Evolutionary conservation across 371 early-diverging fungal genomes (phyloP).

Genomic region (Cokeromyces recurvatus): DNA sequence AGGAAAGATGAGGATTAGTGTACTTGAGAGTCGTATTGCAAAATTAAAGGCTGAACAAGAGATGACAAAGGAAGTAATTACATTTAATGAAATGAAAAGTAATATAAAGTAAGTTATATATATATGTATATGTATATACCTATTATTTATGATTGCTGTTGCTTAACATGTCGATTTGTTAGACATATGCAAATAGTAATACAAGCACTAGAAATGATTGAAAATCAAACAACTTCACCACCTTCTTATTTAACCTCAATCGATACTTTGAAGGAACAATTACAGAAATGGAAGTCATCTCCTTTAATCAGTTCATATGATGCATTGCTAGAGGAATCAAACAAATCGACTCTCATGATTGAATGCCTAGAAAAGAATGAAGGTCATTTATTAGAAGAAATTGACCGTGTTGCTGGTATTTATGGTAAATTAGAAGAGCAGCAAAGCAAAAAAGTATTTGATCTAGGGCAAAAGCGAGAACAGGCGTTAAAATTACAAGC

Average conservation of each 20-base stretch:
- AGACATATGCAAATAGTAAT: no score
- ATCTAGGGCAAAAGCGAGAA: constrained; percentile 73
- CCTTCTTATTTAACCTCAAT: no score
- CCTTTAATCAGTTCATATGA: constrained; percentile 6
- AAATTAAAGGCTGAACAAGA: constrained; percentile 35
- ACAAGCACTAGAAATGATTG: no score
- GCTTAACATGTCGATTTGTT: no score
- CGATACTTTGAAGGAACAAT: constrained; percentile 3
- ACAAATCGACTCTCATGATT: constrained; percentile 6
- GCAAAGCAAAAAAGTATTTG: constrained; percentile 69
- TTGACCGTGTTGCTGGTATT: constrained; percentile 73
- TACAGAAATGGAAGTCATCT: constrained; percentile 12
- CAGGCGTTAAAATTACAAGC: constrained; percentile 66
- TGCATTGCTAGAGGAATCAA: constrained; percentile 5
- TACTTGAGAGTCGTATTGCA: constrained; percentile 50
- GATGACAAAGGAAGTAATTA: no score
- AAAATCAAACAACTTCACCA: no score
- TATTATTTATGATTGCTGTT: no score
- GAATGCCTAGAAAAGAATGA: constrained; percentile 36
- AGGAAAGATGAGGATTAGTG: constrained; percentile 42
- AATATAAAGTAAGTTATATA: no score
- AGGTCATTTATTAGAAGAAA: constrained; percentile 62
- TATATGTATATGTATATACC: no score
- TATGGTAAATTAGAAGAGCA: constrained; percentile 80
- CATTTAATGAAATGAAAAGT: neutral